Percentiles rank a stretch among this genome's conserved stretches.
Conservation (phyloP, 2,329 filamentous ascomycete genomes). For the Fusarium decemcellulare region DNA sequence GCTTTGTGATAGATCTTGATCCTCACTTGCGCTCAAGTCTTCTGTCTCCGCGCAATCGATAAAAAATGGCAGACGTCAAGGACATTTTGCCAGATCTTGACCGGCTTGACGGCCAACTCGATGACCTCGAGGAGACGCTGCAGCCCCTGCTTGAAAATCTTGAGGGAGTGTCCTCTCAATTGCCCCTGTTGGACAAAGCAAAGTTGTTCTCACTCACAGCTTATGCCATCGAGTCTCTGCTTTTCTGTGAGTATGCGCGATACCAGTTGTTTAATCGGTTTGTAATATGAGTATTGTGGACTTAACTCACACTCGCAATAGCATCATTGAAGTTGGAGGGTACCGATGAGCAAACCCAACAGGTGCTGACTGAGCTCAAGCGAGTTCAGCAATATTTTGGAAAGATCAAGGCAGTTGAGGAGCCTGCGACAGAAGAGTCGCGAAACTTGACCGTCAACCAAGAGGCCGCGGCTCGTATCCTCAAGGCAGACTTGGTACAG, state of each 20-base stretch:
- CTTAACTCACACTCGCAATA: conserved; percentile 14
- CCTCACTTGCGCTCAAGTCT: conserved; percentile 8
- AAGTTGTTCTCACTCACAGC: conserved; percentile 92
- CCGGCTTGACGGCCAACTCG: conserved; percentile 82
- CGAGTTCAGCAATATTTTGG: conserved; percentile 92
- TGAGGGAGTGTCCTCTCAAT: conserved; percentile 78
- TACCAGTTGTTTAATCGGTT: not conserved
- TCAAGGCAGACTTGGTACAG: conserved; percentile 83
- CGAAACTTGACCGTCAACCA: conserved; percentile 75
- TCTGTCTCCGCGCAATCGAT: conserved; percentile 4
- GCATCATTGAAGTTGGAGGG: conserved; percentile 85
- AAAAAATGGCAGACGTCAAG: conserved; percentile 58
- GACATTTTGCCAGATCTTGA: conserved; percentile 79
- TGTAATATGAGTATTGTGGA: not conserved
- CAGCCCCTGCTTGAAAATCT: conserved; percentile 80
- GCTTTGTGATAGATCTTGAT: too few relatives aligned
- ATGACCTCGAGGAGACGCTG: conserved; percentile 81
- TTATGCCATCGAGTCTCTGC: conserved; percentile 90
- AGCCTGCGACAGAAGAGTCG: conserved; percentile 61
- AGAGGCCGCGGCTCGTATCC: conserved; percentile 83
- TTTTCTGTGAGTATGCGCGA: conserved; percentile 76
- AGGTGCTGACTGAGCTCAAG: conserved; percentile 87
- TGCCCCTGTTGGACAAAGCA: conserved; percentile 94
- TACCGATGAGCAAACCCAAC: conserved; percentile 85
- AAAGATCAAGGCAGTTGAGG: conserved; percentile 88